Evolutionary conservation across 202 grass and related monocot species (phyloP).

Genomic region (Zizania palustris): DNA sequence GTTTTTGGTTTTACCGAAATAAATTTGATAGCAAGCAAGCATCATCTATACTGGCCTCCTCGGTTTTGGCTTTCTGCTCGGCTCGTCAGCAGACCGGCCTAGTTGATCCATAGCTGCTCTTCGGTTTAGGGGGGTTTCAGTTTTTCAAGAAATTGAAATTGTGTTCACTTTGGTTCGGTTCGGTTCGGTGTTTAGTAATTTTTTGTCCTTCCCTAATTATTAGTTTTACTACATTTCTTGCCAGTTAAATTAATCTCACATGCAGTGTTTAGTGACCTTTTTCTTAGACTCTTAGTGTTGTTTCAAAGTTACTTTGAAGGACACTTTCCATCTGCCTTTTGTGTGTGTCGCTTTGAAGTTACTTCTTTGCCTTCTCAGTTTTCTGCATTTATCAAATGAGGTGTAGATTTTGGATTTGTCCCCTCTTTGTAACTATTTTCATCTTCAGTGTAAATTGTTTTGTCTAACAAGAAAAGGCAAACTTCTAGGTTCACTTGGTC

Average conservation of each 20-base stretch:
- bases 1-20: too few species aligned
- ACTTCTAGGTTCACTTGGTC: slow-evolving; percentile 1
- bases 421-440: background rate
- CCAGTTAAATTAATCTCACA: slow-evolving; percentile 14
- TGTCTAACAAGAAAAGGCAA: background rate
- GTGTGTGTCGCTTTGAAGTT: slow-evolving; percentile 22
- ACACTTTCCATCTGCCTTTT: slow-evolving; percentile 11
- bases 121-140: too few species aligned
- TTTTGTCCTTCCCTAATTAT: background rate
- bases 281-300: slow-evolving; percentile 22
- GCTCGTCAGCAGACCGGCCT: too few species aligned
- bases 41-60: too few species aligned
- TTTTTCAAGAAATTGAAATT: too few species aligned
- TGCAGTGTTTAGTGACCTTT: slow-evolving; percentile 26
- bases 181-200: too few species aligned
- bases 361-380: slow-evolving; percentile 21
- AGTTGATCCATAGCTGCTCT: too few species aligned
- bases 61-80: too few species aligned
- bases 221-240: background rate
- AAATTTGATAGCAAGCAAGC: too few species aligned
- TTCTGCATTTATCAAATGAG: background rate
- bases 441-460: background rate
- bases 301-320: slow-evolving; percentile 38
- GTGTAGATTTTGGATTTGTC: background rate
- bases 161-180: too few species aligned